These are phyloP conservation scores for Dioscorea cayenensis DNA, from an alignment of 116 monocot genomes.

Conservation along the genomic window DNA sequence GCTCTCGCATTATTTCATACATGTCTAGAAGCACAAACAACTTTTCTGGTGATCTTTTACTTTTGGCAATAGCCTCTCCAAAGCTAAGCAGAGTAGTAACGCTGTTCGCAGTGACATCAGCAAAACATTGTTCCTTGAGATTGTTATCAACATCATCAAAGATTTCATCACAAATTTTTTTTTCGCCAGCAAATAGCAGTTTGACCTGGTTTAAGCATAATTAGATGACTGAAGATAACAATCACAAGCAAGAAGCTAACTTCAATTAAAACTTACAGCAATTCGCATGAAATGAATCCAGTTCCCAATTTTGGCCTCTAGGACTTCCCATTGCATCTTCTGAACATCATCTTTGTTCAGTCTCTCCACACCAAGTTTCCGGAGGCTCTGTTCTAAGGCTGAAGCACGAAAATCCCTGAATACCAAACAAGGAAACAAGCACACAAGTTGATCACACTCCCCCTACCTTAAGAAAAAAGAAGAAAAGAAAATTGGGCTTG, in stretches of 20 bases:
- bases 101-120: slow-evolving; percentile 78
- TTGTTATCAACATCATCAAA: slow-evolving; percentile 50
- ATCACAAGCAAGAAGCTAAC: not conserved
- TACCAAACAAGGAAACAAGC: not conserved
- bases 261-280: slow-evolving; percentile 39
- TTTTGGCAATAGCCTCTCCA: slow-evolving; percentile 93
- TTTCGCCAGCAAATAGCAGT: slow-evolving; percentile 78
- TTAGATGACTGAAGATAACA: slow-evolving; percentile 1
- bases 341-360: slow-evolving; percentile 93
- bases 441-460: no score
- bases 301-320: slow-evolving; percentile 92
- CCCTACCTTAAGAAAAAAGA: no score
- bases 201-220: slow-evolving; percentile 62
- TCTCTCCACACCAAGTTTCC: slow-evolving; percentile 79
- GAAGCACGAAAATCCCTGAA: slow-evolving; percentile 69
- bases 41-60: slow-evolving; percentile 91
- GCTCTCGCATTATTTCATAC: slow-evolving; percentile 97
- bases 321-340: slow-evolving; percentile 87
- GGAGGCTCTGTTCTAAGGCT: slow-evolving; percentile 71
- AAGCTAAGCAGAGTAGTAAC: slow-evolving; percentile 77
- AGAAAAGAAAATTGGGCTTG: no score
- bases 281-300: slow-evolving; percentile 99
- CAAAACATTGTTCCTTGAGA: slow-evolving; percentile 76
- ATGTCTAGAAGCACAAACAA: slow-evolving; percentile 95
- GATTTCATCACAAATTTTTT: slow-evolving; percentile 78